Percentiles rank a stretch among this genome's conserved stretches.
Evolutionary conservation across 495 filamentous ascomycete genomes (phyloP).

Genomic region (Opeltia flavorubescens): DNA sequence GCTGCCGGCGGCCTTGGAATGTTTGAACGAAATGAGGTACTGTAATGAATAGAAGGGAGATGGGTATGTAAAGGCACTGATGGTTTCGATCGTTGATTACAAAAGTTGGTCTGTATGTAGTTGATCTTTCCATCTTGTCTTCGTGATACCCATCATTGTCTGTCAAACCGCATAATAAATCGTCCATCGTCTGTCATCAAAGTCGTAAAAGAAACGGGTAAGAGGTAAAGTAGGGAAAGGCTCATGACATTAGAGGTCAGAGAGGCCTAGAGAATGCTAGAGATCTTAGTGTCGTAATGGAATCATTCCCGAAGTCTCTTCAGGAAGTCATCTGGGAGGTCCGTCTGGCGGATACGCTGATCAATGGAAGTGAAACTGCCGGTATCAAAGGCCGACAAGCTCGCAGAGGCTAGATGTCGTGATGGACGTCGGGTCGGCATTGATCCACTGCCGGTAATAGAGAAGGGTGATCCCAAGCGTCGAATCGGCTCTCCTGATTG

Average conservation of each 20-base stretch:
- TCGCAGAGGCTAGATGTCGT: slow-evolving; percentile 11
- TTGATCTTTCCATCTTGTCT: background rate
- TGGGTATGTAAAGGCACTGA: background rate
- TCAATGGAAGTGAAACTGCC: slow-evolving; percentile 11
- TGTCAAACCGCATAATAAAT: too few relatives aligned
- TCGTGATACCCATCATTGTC: background rate
- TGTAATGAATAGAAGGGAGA: too few relatives aligned
- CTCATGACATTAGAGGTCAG: too few relatives aligned
- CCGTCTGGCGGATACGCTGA: slow-evolving; percentile 9
- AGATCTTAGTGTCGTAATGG: background rate
- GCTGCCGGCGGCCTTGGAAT: too few relatives aligned
- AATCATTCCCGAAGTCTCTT: background rate
- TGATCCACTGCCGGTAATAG: slow-evolving; percentile 4
- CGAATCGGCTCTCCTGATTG: slow-evolving; percentile 26
- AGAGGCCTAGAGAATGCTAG: too few relatives aligned
- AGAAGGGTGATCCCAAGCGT: slow-evolving; percentile 40
- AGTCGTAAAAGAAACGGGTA: background rate
- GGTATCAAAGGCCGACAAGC: slow-evolving; percentile 12
- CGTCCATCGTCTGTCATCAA: too few relatives aligned
- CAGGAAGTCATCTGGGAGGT: slow-evolving; percentile 1
- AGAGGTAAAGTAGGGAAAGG: too few relatives aligned
- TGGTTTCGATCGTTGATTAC: background rate
- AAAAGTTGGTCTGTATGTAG: background rate
- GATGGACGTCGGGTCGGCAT: slow-evolving; percentile 10
- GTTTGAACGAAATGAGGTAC: too few relatives aligned